phyloP scores from a whole-genome alignment of 805 yeast genomes.

The Dipodascus albidus region DNA sequence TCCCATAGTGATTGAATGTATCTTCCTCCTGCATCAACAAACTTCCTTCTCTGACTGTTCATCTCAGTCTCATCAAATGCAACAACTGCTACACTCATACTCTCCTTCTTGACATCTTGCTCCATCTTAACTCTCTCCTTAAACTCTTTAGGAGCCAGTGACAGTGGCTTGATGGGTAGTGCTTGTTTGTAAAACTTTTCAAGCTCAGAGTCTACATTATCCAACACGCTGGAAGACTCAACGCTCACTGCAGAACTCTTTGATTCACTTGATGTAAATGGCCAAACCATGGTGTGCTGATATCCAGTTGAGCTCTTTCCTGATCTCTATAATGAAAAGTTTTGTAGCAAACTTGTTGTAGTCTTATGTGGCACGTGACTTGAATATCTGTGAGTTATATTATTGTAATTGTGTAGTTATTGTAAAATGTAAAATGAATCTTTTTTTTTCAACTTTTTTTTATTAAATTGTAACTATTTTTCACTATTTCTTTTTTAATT shows the following conservation, averaged over 20 bases:
- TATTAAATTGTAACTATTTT: too few relatives aligned
- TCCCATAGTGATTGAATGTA: conserved; percentile 1
- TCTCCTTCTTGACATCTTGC: neutral
- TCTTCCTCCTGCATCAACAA: neutral
- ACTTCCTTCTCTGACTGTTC: neutral
- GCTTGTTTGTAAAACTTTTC: neutral
- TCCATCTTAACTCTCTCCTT: neutral
- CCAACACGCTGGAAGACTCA: neutral
- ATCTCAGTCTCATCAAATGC: neutral
- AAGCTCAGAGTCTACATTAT: neutral
- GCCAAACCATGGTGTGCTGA: neutral
- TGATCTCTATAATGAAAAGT: too few relatives aligned
- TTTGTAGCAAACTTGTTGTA: too few relatives aligned
- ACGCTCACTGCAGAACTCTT: neutral
- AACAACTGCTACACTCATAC: neutral
- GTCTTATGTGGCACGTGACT: too few relatives aligned
- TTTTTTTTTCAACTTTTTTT: too few relatives aligned
- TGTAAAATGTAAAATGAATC: too few relatives aligned
- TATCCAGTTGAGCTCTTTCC: too few relatives aligned
- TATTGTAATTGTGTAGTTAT: too few relatives aligned
- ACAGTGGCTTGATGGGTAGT: neutral
- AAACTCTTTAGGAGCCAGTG: neutral
- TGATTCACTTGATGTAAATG: neutral
- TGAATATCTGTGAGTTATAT: too few relatives aligned
- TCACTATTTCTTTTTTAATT: too few relatives aligned